phyloP scores from a whole-genome alignment of 805 yeast genomes.

The Pichia occidentalis region DNA sequence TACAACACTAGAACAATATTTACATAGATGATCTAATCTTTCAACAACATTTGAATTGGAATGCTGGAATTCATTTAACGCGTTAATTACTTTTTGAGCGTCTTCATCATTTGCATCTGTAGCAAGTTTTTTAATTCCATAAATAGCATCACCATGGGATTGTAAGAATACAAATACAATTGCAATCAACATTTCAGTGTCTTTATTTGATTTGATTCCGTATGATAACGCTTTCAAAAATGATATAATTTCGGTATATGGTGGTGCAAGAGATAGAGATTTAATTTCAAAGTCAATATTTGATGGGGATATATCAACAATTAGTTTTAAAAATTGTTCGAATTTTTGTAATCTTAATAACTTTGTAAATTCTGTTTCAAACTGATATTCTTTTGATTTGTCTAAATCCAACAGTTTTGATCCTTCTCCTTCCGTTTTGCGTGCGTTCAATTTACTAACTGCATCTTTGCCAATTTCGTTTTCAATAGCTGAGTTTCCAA shows the following conservation, averaged over 20 bases:
- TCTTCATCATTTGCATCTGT: slow-evolving; percentile 24
- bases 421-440: slow-evolving; percentile 16
- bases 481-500: slow-evolving; percentile 60
- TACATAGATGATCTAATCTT: slow-evolving; percentile 58
- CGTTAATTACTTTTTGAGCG: slow-evolving; percentile 27
- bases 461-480: slow-evolving; percentile 34
- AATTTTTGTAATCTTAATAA: slow-evolving; percentile 54
- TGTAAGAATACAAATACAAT: slow-evolving; percentile 67
- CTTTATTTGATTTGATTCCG: slow-evolving; percentile 49
- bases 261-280: slow-evolving; percentile 61
- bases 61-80: slow-evolving; percentile 43
- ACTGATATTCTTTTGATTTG: slow-evolving; percentile 34
- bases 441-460: slow-evolving; percentile 25
- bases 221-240: slow-evolving; percentile 62
- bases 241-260: slow-evolving; percentile 55
- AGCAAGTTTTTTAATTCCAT: slow-evolving; percentile 17
- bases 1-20: slow-evolving; percentile 77
- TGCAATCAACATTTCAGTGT: slow-evolving; percentile 78
- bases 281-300: slow-evolving; percentile 80
- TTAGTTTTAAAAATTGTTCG: slow-evolving; percentile 43
- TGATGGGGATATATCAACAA: slow-evolving; percentile 66
- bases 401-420: slow-evolving; percentile 32
- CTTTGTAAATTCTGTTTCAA: slow-evolving; percentile 71
- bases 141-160: slow-evolving; percentile 76
- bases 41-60: slow-evolving; percentile 37